Evolutionary conservation across 1,284 basidiomycete genomes (phyloP).

Genomic region (Ceratobasidium sp.): DNA sequence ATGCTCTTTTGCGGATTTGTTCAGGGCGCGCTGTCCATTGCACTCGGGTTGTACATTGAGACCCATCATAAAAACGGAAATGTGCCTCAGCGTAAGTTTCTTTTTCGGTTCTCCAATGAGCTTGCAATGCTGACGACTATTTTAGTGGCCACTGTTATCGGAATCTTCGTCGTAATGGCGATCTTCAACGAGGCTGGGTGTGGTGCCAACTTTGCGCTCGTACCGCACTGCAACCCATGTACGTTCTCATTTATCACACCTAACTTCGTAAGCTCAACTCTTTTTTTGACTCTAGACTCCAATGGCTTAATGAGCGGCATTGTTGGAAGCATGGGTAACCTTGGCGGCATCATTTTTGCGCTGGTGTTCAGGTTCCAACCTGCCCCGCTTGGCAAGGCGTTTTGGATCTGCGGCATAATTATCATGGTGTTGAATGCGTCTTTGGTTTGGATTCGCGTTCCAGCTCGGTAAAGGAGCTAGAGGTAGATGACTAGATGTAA

Average conservation of each 20-base stretch:
- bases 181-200: constrained; percentile 59
- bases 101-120: too few species aligned
- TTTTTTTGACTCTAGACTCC: constrained; percentile 43
- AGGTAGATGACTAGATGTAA: too few species aligned
- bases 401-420: constrained; percentile 57
- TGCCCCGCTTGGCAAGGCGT: constrained; percentile 52
- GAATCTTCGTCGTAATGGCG: constrained; percentile 49
- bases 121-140: background rate
- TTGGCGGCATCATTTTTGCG: constrained; percentile 61
- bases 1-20: constrained; percentile 55
- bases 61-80: constrained; percentile 43
- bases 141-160: constrained; percentile 46
- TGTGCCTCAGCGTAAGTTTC: constrained; percentile 37
- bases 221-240: constrained; percentile 61
- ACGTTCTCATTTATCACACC: constrained; percentile 43
- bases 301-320: constrained; percentile 57
- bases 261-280: constrained; percentile 36
- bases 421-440: constrained; percentile 45
- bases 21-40: constrained; percentile 59
- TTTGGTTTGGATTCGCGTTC: constrained; percentile 23
- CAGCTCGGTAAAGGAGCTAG: background rate
- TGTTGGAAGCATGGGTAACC: constrained; percentile 60
- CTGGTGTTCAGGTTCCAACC: constrained; percentile 60
- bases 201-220: constrained; percentile 61
- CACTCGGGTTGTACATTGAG: constrained; percentile 57